Percentiles rank a stretch among this genome's conserved stretches.
Evolutionary conservation across 805 yeast genomes (phyloP).

Genomic region (Ascoidea tarda): DNA sequence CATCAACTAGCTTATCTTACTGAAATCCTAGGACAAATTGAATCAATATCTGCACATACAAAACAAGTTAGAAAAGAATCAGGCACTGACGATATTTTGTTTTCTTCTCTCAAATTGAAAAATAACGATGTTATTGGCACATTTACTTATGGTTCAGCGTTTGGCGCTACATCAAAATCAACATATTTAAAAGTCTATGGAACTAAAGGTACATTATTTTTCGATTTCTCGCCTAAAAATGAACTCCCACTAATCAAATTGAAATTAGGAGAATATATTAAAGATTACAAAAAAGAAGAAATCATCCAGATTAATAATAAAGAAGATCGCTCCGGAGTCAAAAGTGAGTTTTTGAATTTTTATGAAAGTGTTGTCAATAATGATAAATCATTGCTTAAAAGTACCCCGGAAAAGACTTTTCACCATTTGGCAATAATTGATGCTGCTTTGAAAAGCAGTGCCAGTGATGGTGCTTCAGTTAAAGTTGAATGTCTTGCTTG

Average conservation of each 20-base stretch:
- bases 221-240: conserved; percentile 46
- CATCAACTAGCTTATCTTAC: conserved; percentile 86
- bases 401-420: conserved; percentile 69
- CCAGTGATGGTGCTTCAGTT: conserved; percentile 34
- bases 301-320: conserved; percentile 13
- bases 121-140: conserved; percentile 61
- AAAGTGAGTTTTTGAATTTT: conserved; percentile 39
- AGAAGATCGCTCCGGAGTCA: conserved; percentile 33
- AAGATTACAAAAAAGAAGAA: conserved; percentile 12
- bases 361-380: conserved; percentile 44
- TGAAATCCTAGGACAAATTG: conserved; percentile 64
- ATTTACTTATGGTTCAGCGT: conserved; percentile 76
- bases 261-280: conserved; percentile 16
- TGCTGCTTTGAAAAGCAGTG: conserved; percentile 67
- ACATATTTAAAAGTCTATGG: conserved; percentile 65
- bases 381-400: conserved; percentile 42
- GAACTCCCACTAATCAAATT: conserved; percentile 23
- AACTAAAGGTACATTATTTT: conserved; percentile 56
- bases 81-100: conserved; percentile 74
- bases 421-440: conserved; percentile 87
- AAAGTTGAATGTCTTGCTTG: conserved; percentile 19
- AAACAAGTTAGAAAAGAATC: conserved; percentile 62
- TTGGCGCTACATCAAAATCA: conserved; percentile 67
- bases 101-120: conserved; percentile 48
- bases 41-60: conserved; percentile 60